A percentile compares a stretch with the other conserved stretches of the same genome.
These are phyloP conservation scores for Thinopyrum elongatum DNA, from an alignment of 176 grass and related monocot species.

Conservation along the genomic window DNA sequence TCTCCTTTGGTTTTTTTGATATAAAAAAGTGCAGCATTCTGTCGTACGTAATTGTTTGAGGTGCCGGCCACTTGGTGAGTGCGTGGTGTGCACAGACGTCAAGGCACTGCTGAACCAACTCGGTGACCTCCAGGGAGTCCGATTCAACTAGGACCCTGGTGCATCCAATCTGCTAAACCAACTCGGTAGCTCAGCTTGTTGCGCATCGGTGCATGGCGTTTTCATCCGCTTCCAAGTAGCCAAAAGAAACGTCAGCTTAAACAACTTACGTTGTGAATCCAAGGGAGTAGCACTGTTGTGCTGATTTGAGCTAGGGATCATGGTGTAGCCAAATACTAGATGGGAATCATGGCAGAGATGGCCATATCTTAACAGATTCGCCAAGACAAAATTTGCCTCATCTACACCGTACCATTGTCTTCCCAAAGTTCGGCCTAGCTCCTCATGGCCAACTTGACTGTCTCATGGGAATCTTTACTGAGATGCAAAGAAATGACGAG, in stretches of 20 bases:
- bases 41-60: neutral
- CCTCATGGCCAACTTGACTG: neutral
- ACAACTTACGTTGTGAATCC: no score
- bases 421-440: neutral
- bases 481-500: neutral
- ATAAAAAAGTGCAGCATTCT: neutral
- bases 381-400: neutral
- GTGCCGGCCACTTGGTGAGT: slow-evolving; percentile 25
- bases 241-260: no score
- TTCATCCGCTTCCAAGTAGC: neutral
- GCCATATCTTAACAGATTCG: slow-evolving; percentile 1
- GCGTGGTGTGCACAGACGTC: slow-evolving; percentile 34
- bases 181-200: neutral
- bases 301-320: neutral
- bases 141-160: no score
- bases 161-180: no score
- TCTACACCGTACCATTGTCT: neutral
- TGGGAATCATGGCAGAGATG: neutral
- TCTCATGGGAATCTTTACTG: slow-evolving; percentile 2
- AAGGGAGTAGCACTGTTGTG: neutral
- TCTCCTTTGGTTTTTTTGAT: slow-evolving; percentile 1
- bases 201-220: neutral
- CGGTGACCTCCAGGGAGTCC: no score
- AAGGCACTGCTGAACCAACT: no score
- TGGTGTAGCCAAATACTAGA: neutral